phyloP scores from a whole-genome alignment of 1,284 basidiomycete genomes.

The Leccinum ponderosum region DNA sequence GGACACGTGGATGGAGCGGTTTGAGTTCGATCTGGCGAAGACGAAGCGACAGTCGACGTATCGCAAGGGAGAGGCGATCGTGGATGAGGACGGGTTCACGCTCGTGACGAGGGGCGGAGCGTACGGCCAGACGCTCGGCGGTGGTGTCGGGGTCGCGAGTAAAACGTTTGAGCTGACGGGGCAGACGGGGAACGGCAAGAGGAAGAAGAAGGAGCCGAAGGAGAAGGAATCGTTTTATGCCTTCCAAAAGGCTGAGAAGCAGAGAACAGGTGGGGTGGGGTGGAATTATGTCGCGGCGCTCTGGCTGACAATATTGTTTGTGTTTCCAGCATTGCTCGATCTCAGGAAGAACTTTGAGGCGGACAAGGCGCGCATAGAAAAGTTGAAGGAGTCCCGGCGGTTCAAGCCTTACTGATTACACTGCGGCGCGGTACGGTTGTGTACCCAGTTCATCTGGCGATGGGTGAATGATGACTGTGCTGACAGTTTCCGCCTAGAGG shows the following conservation, averaged over 20 bases:
- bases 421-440: background rate
- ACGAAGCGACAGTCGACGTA: slow-evolving; percentile 67
- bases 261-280: slow-evolving; percentile 66
- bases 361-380: slow-evolving; percentile 86
- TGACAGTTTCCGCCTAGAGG: background rate
- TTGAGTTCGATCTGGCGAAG: slow-evolving; percentile 71
- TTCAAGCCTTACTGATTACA: slow-evolving; percentile 79
- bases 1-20: slow-evolving; percentile 72
- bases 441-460: background rate
- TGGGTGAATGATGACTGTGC: background rate
- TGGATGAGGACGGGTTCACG: slow-evolving; percentile 92
- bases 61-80: slow-evolving; percentile 77
- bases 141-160: slow-evolving; percentile 77
- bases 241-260: slow-evolving; percentile 87
- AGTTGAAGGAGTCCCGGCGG: slow-evolving; percentile 72
- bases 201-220: slow-evolving; percentile 65
- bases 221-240: slow-evolving; percentile 82
- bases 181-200: slow-evolving; percentile 43
- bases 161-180: slow-evolving; percentile 68
- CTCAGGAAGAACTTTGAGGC: slow-evolving; percentile 82
- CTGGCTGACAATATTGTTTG: slow-evolving; percentile 4
- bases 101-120: slow-evolving; percentile 86
- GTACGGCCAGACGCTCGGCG: slow-evolving; percentile 83
- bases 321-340: slow-evolving; percentile 51
- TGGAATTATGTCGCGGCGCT: background rate